Evolutionary conservation across 1,284 basidiomycete species (phyloP), one percentile per base, ranked within the genome.

Genomic region (Marasmius fiardii): DNA sequence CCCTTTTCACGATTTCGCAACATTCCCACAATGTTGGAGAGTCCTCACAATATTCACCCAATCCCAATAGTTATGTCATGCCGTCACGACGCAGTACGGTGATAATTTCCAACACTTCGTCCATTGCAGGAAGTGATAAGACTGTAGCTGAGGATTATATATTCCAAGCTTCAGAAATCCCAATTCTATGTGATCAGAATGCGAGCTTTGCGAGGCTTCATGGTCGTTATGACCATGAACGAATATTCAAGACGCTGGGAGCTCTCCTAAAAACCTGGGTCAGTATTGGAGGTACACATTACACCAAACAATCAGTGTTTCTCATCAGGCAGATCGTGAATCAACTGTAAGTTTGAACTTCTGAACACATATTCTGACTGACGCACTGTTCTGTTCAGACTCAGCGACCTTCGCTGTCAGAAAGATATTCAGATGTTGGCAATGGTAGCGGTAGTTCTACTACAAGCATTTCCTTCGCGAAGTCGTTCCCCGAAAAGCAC

Each of bases 351-450:
- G 80, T 73, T 8, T 43, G n/a, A 6, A 10, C 10, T 31, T 31
- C 5, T 31, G 28, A 31, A 10, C 4, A 31, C 28, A 31, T 10
- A 4, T 31, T 52, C 1, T 54, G 52, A 48, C 39, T 51, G 7
- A 23, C 24, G 21, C 31, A n/a, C 49, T 14, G 26, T 21, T 44
- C 20, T 52, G 43, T 28, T 39, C 56, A 93, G 90, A 57, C 86
- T 93, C 60, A 64, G 71, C 1, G 80, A 89, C 58, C 76, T 92
- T 33, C 78, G 82, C 5, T 76, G 74, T 23, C 74, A 75, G 28
- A 88, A 83, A 61, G 92, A 95, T 64, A 69, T 93, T 0, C 92
- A 95, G 64, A 87, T 93, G 75, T 76, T 95, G 3, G 90, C 89
- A 0, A 86, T 95, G 75, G 65, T 94, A 0, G 80, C 90, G 0